These are phyloP conservation scores for Colletotrichum viniferum DNA, from an alignment of 2,329 filamentous ascomycete genomes.

Conservation along the genomic window DNA sequence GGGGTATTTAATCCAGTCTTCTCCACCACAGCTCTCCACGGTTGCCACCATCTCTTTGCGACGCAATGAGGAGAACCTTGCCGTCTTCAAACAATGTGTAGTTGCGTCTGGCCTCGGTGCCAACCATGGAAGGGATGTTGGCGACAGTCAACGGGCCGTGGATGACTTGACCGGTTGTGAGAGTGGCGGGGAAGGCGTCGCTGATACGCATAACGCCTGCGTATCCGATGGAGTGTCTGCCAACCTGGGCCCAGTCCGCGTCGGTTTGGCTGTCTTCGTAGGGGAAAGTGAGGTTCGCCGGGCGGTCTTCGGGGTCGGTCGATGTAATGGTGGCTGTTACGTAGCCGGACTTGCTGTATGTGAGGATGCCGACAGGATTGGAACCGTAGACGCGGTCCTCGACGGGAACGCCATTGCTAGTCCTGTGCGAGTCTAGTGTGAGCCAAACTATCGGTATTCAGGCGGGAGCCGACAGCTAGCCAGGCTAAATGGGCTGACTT, in stretches of 20 bases:
- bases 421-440: not conserved
- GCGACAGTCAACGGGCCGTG: slow-evolving; percentile 30
- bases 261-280: slow-evolving; percentile 26
- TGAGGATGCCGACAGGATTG: slow-evolving; percentile 28
- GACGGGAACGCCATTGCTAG: slow-evolving; percentile 20
- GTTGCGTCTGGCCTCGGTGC: slow-evolving; percentile 22
- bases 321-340: slow-evolving; percentile 33
- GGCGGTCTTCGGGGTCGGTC: slow-evolving; percentile 28
- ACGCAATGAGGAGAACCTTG: slow-evolving; percentile 9
- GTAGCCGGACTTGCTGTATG: slow-evolving; percentile 28
- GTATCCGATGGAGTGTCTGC: slow-evolving; percentile 29
- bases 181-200: slow-evolving; percentile 23
- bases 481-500: not conserved
- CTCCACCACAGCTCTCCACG: slow-evolving; percentile 22
- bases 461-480: too few species aligned
- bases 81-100: slow-evolving; percentile 22
- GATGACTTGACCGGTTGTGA: slow-evolving; percentile 25
- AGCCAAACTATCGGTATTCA: not conserved
- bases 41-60: slow-evolving; percentile 11
- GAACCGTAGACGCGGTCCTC: slow-evolving; percentile 23
- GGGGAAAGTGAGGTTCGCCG: slow-evolving; percentile 25
- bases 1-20: slow-evolving; percentile 14
- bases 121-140: slow-evolving; percentile 30
- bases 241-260: slow-evolving; percentile 30
- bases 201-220: slow-evolving; percentile 27